Evolutionary conservation across 331 rosid genomes (phyloP).

Genomic region (Malus hybrid): DNA sequence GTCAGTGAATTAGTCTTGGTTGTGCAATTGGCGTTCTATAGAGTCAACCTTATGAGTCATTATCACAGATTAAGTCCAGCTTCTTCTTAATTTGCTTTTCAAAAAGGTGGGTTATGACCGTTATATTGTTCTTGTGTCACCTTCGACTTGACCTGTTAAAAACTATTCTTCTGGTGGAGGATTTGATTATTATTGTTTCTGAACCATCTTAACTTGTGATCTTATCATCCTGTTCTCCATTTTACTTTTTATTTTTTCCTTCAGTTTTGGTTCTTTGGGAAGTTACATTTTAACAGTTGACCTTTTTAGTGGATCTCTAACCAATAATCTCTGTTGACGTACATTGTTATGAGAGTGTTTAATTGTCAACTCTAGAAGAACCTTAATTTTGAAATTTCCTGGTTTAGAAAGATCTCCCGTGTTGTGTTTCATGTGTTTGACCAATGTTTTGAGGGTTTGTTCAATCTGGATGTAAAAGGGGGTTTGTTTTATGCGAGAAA

Average conservation of each 20-base stretch:
- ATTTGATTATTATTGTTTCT: neutral
- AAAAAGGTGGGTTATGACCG: neutral
- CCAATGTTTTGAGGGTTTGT: neutral
- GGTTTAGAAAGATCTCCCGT: neutral
- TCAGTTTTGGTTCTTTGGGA: neutral
- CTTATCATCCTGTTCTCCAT: neutral
- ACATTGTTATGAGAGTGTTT: neutral
- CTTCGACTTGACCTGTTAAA: slow-evolving; percentile 13
- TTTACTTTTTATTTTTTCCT: neutral
- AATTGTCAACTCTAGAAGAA: neutral
- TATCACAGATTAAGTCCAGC: neutral
- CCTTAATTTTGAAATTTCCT: neutral
- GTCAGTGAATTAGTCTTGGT: slow-evolving; percentile 4
- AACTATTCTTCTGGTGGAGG: neutral
- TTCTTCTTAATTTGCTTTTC: neutral
- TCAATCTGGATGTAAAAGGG: neutral
- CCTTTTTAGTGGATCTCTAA: neutral
- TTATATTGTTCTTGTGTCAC: slow-evolving; percentile 8
- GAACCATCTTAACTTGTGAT: neutral
- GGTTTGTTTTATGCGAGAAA: neutral
- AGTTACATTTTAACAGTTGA: neutral
- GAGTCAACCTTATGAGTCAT: neutral
- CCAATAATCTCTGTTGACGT: neutral
- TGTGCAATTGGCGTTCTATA: neutral
- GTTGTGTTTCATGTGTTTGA: neutral